Conservation (phyloP, 176 grass and related monocot species). For the Cenchrus fungigraminus region DNA sequence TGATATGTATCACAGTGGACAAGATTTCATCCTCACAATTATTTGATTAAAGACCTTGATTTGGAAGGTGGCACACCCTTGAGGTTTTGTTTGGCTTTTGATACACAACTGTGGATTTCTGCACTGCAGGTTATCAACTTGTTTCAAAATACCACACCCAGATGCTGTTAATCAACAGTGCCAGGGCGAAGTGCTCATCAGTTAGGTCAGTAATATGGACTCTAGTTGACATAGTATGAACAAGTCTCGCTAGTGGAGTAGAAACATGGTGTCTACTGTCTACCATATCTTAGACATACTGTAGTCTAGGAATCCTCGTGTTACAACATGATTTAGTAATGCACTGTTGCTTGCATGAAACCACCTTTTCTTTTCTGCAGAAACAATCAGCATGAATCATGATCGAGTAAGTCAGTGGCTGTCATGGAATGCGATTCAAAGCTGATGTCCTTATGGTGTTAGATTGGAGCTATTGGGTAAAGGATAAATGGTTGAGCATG, state of each 20-base stretch:
- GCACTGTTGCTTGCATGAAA: background rate
- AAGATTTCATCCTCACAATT: conserved; percentile 16
- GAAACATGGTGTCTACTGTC: background rate
- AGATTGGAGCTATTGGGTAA: conserved; percentile 6
- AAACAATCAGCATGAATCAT: conserved; percentile 9
- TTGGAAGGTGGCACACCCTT: background rate
- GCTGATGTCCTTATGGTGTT: conserved; percentile 4
- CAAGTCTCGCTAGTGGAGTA: background rate
- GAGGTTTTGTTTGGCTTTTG: conserved; percentile 5
- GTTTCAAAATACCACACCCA: conserved; percentile 15
- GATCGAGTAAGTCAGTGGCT: conserved; percentile 8
- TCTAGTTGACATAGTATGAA: background rate
- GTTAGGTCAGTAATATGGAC: conserved; percentile 20
- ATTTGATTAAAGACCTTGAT: conserved; percentile 9
- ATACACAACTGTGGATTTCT: background rate
- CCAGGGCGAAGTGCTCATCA: background rate
- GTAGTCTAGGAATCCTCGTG: background rate
- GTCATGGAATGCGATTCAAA: background rate
- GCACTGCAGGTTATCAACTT: background rate
- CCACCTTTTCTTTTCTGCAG: background rate
- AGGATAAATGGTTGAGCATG: background rate
- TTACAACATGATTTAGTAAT: background rate
- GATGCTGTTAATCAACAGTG: background rate
- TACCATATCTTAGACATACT: background rate
- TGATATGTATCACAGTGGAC: background rate